Base-by-base conservation (phyloP, 2,329 filamentous ascomycete species). In the Trichoderma asperellum region DNA sequence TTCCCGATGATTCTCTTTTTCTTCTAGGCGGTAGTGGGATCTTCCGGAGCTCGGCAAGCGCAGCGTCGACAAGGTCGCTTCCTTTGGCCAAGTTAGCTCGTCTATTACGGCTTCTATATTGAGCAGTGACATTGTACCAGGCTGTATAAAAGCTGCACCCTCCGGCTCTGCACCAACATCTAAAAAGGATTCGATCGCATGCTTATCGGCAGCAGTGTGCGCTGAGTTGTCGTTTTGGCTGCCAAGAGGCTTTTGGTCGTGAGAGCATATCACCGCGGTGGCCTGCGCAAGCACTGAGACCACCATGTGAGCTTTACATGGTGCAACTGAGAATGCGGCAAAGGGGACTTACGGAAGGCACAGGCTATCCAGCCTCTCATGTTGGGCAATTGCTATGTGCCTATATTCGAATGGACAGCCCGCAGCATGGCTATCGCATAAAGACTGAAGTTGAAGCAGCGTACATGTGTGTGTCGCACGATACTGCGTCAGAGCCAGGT, bases 51-150 rank as follows among this genome's bases (percentile, higher is more conserved):
- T 87, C 84, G 53, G 77, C 76, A 68, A 85, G 77, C 5, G 87
- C 87, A 34, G 82, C 80, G 57, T 86, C 83, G 68, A 88, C 85
- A 18, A 86, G 79, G 61, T 88, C 85, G 73, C 83, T 83, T 52
- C 85, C 86, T 86, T 71, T 11, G 16, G 7, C 68, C 34, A 62
- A 34, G 63, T 70, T 52, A 70, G 63, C 57, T 29, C 37, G 27
- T 74, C 69, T 75, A 56, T 52, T 21, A 29, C 55, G 53, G 40
- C 49, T 24, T 63, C n/a, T 24, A 21, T 21, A 43, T 21, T 2
- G 21, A 59, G 5, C 29, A 40, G 29, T 29, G 37, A 21, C 40
- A 12, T 11, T 78, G 49, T 79, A 83, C 82, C 82, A 63, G 80
- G 81, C 70, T 83, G 80, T 29, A 76, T 74, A 61, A 73, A 73